phyloP scores from a whole-genome alignment of 1,284 basidiomycete genomes.

The Cryptococcus sp. region DNA sequence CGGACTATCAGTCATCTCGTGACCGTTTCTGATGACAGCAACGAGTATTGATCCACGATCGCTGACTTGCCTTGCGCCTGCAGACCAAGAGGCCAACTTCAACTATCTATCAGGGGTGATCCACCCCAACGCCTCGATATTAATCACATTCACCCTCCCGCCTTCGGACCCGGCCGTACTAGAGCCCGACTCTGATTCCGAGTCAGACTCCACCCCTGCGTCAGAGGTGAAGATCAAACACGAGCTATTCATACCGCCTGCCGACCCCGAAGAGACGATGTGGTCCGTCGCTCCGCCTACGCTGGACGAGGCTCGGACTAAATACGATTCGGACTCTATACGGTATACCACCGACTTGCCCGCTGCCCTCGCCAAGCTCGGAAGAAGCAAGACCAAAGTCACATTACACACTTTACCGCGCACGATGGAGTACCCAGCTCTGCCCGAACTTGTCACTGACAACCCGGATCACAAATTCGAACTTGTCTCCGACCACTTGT shows the following conservation, averaged over 20 bases:
- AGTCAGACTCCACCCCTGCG: constrained; percentile 5
- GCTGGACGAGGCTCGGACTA: constrained; percentile 60
- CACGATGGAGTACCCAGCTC: constrained; percentile 60
- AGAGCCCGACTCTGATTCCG: too few species aligned
- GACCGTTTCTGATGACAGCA: background rate
- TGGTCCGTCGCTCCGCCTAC: constrained; percentile 84
- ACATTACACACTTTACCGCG: constrained; percentile 56
- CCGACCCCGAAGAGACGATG: constrained; percentile 71
- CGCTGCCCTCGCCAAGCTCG: constrained; percentile 15
- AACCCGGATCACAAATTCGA: constrained; percentile 36
- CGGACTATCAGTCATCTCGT: too few species aligned
- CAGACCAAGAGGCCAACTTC: constrained; percentile 77
- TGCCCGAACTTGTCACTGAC: constrained; percentile 62
- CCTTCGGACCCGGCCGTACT: too few species aligned
- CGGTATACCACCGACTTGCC: constrained; percentile 58
- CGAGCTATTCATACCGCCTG: constrained; percentile 73
- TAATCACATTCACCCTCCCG: constrained; percentile 61
- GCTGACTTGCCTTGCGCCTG: background rate
- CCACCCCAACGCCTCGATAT: constrained; percentile 67
- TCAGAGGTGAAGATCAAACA: constrained; percentile 40
- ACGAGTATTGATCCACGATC: background rate
- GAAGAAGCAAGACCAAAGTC: constrained; percentile 17
- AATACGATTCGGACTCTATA: constrained; percentile 64
- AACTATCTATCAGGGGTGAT: constrained; percentile 79
- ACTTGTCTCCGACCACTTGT: constrained; percentile 59